Base-by-base conservation (phyloP, 495 filamentous ascomycete species). In the Penicillium flavigenum region DNA sequence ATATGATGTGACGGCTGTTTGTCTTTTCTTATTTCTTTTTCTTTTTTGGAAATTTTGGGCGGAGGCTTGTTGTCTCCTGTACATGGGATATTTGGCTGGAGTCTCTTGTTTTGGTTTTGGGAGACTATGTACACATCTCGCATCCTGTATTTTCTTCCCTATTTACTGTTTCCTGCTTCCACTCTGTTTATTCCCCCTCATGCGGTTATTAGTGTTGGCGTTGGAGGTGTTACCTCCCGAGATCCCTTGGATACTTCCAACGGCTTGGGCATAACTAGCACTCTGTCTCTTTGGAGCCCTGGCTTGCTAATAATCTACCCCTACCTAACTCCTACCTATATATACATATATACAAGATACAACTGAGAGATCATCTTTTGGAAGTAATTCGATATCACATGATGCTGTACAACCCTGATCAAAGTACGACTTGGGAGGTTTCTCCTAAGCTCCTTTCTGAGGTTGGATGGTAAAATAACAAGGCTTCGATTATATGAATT, bases 401-500 rank as follows among this genome's bases (percentile, higher is more conserved):
- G 42, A 47, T 44, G 42, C 4, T 32, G 19, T n/a, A 34, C 14
- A 54, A 45, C 51, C 41, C 51, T 45, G 41, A 39, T 16, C 8
- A 39, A 22, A 41, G n/a, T 14, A 24, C 4, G 7, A 38, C 22
- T n/a, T n/a, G 16, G 36, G 16, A 26, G 7, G 27, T 34, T 9
- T 39, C 36, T 39, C 36, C 36, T 39, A 20, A 20, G 20, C 1
- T 20, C 20, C 20, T 38, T 38, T 38, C 16, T 2, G 14, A 2
- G 5, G 5, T 17, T 17, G n/a, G n/a, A 39, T 39, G n/a, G 14
- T n/a, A 17, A 39, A 39, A 17, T 9, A 39, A 29, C 5, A 17
- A 36, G 29, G 34, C 49, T 24, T 52, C 49, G 24, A 52, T 52
- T 59, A 50, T 59, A 55, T 47, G 63, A 62, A 57, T 65, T 65